Evolutionary conservation across 129 eudicot species (phyloP), one percentile per base, ranked within the genome.

Genomic region (Escallonia rubra): DNA sequence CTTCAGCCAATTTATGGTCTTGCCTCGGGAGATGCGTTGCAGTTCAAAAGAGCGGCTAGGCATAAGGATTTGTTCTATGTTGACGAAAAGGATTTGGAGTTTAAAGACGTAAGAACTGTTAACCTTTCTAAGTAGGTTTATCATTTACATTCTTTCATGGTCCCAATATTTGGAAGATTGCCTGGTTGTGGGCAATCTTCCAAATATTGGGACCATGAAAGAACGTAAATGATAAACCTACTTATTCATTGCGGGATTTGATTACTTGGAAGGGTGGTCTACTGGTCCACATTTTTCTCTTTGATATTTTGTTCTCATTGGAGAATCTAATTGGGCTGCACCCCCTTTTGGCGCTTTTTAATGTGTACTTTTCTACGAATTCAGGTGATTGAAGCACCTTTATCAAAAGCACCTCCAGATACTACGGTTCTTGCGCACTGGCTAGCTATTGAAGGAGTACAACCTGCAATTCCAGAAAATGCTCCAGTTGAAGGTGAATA

Each of bases 371-470:
- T 23, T 14, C 57, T 43, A 4, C 41, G 40, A 1, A 12, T 71
- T 54, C 72, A 94, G 99, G 96, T 94, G 65, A 87, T 90, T 72
- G 95, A 87, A 77, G 78, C 93, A 67, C 90, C 99, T 53, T 73
- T 89, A 52, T 86, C 97, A 3, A 94, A 84, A 79, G 82, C 99
- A 23, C 94, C 97, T 34, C 76, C 71, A 15, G 99, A 90, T 67
- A 79, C 90, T 15, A 70, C 88, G 11, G 71, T 94, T 64, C 66
- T 75, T 34, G 78, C 73, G 69, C 97, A 89, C 66, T 94, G 99
- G 97, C 80, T 94, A 71, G 97, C 99, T 46, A 75, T 94, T 72
- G 99, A 94, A 79, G 99, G 97, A 15, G 90, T 94, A 67, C 97
- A 89, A 57, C 99, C 99, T 79, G 87, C 96, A 8, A 85, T 85